phyloP scores from a whole-genome alignment of 306 rosid species.

The Lathyrus tuberosus region DNA sequence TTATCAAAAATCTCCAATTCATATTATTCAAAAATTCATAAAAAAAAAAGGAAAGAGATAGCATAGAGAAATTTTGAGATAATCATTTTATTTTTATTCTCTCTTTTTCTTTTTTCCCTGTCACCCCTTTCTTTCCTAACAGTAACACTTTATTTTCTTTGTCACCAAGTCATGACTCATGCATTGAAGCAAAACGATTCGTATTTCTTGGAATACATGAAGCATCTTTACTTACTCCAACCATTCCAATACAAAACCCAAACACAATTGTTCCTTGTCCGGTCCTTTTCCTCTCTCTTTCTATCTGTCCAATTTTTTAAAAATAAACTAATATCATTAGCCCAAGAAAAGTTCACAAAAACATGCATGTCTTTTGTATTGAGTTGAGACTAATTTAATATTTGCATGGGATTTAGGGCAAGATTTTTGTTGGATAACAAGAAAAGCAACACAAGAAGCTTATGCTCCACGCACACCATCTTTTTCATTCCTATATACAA shows the following conservation, averaged over 20 bases:
- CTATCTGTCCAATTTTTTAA: background rate
- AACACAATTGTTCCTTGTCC: slow-evolving; percentile 43
- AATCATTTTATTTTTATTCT: slow-evolving; percentile 4
- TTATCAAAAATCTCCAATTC: too few species aligned
- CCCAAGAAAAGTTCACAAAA: slow-evolving; percentile 56
- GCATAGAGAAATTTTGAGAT: background rate
- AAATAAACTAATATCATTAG: slow-evolving; percentile 28
- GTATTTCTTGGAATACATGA: slow-evolving; percentile 43
- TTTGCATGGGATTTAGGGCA: slow-evolving; percentile 62
- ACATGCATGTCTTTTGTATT: slow-evolving; percentile 48
- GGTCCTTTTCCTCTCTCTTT: slow-evolving; percentile 37
- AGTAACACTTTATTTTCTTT: slow-evolving; percentile 40
- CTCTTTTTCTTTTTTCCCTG: slow-evolving; percentile 1
- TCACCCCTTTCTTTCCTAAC: slow-evolving; percentile 20
- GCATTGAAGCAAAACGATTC: slow-evolving; percentile 25
- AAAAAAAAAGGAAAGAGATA: background rate
- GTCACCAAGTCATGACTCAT: slow-evolving; percentile 22
- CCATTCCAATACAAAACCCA: slow-evolving; percentile 55
- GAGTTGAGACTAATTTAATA: slow-evolving; percentile 34
- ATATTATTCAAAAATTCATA: background rate
- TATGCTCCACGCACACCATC: slow-evolving; percentile 58
- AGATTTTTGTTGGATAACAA: slow-evolving; percentile 51
- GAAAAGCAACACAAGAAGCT: slow-evolving; percentile 58
- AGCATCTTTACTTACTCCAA: slow-evolving; percentile 45
- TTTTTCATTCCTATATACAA: slow-evolving; percentile 42